These are phyloP conservation scores for Tuctoria greenei DNA, from an alignment of 176 grass and related monocot species.

Conservation along the genomic window DNA sequence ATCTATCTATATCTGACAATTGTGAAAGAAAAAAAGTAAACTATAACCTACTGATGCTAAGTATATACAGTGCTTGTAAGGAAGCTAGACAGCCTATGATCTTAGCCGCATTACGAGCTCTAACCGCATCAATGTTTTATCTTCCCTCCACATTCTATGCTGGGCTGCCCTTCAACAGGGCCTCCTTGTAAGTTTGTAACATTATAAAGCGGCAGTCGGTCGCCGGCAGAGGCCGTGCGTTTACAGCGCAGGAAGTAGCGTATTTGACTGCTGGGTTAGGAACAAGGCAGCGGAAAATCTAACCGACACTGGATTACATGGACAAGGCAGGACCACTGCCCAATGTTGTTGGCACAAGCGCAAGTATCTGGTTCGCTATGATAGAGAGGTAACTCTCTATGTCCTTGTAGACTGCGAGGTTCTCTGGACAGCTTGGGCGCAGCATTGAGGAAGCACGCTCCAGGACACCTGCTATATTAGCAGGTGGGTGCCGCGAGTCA, in stretches of 20 bases:
- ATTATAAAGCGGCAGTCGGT: neutral
- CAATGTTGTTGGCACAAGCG: conserved; percentile 62
- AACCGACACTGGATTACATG: conserved; percentile 19
- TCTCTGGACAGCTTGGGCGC: conserved; percentile 50
- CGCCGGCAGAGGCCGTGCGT: neutral
- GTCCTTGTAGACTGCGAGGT: conserved; percentile 49
- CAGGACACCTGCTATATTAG: conserved; percentile 49
- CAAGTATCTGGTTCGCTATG: conserved; percentile 68
- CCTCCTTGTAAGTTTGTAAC: neutral
- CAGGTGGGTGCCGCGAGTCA: conserved; percentile 35
- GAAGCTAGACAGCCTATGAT: no score
- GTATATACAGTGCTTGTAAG: no score
- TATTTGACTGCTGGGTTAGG: neutral
- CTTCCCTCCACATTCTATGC: conserved; percentile 9
- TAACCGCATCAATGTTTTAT: neutral
- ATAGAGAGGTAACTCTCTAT: conserved; percentile 50
- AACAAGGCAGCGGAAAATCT: neutral
- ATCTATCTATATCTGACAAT: no score
- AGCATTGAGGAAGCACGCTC: conserved; percentile 45
- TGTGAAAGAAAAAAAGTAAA: no score
- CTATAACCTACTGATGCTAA: no score
- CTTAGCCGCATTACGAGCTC: no score
- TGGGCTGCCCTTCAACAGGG: conserved; percentile 1
- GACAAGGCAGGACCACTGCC: conserved; percentile 14
- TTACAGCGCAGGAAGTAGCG: neutral